Percentiles rank a stretch among this genome's conserved stretches.
These are phyloP conservation scores for Sporothrix phasma DNA, from an alignment of 2,329 filamentous ascomycete species.

Conservation along the genomic window DNA sequence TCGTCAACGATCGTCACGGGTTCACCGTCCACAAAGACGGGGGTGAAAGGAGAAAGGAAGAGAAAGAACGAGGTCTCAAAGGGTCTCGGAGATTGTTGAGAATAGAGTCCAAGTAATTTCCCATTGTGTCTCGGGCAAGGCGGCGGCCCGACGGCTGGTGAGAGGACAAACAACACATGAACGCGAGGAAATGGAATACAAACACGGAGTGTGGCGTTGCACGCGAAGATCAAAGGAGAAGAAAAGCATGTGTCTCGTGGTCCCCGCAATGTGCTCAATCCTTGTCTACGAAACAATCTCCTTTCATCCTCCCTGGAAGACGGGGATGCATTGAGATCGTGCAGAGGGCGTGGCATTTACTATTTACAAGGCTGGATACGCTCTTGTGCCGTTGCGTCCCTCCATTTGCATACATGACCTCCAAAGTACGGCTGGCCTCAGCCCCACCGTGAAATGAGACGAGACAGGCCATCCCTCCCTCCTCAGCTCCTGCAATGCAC, in stretches of 20 bases:
- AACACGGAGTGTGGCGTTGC: background rate
- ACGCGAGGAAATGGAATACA: background rate
- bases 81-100: too few species aligned
- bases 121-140: background rate
- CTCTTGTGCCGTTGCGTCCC: too few species aligned
- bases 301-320: background rate
- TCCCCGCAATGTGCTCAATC: background rate
- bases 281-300: background rate
- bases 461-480: background rate
- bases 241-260: background rate
- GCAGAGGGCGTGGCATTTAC: background rate
- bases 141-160: background rate
- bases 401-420: background rate
- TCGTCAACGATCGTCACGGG: background rate
- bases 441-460: background rate
- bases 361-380: too few species aligned
- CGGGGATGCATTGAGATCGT: background rate
- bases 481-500: background rate
- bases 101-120: background rate
- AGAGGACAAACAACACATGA: background rate
- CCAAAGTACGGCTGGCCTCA: background rate
- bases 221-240: background rate
- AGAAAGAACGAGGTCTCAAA: background rate
- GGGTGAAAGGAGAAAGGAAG: background rate
- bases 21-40: conserved; percentile 2